These are phyloP conservation scores for Piper betle DNA, from an alignment of 164 flowering plant genomes.

Conservation along the genomic window DNA sequence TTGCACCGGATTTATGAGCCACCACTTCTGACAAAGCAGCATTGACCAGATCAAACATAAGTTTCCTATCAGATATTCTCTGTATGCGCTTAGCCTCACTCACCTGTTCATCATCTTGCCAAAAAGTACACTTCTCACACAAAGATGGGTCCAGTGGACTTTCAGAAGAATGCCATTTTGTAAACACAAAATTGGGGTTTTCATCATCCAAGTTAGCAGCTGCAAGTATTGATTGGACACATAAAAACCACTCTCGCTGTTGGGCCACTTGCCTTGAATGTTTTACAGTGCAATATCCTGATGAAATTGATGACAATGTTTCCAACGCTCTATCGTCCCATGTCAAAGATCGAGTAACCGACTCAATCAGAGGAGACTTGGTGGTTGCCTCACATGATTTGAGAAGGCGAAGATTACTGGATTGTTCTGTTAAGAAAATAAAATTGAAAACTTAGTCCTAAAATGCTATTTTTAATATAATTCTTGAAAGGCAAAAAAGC, in stretches of 20 bases:
- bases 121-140: conserved; percentile 36
- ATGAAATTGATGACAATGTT: conserved; percentile 17
- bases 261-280: conserved; percentile 21
- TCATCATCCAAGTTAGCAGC: conserved; percentile 35
- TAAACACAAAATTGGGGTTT: conserved; percentile 15
- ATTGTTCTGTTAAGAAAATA: conserved; percentile 19
- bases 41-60: conserved; percentile 72
- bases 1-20: conserved; percentile 10
- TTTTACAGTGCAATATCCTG: conserved; percentile 11
- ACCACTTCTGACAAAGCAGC: conserved; percentile 47
- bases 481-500: too few relatives aligned
- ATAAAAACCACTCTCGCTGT: conserved; percentile 38
- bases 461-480: not conserved
- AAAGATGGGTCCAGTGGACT: conserved; percentile 66
- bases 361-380: conserved; percentile 74
- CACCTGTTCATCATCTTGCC: conserved; percentile 18
- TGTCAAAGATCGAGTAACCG: conserved; percentile 65
- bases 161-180: conserved; percentile 65
- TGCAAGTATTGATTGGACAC: conserved; percentile 44
- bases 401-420: conserved; percentile 7
- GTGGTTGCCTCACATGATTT: conserved; percentile 43
- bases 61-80: conserved; percentile 48
- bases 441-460: not conserved
- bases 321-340: conserved; percentile 48
- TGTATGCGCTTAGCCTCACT: conserved; percentile 57